Evolutionary conservation across 805 yeast species (phyloP), one percentile per base, ranked within the genome.

Genomic region (Metschnikowia lunata): DNA sequence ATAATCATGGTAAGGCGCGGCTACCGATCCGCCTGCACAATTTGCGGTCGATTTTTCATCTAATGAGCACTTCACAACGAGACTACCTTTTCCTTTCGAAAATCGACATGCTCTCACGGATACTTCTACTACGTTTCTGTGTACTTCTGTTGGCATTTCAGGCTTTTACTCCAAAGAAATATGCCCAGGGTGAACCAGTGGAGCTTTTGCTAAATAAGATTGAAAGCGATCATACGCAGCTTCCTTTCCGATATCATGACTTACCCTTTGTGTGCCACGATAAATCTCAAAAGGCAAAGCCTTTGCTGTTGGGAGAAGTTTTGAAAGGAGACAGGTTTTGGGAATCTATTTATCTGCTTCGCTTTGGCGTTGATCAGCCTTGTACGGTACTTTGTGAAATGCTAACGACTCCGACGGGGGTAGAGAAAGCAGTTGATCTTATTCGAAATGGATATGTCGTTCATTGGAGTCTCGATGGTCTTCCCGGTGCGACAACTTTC

Each of bases 401-500:
- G 52, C 67, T 68, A n/a, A 77, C 84, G 11, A 63, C 59, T n/a
- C 74, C 73, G 13, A 62, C 62, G 1, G 83, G 78, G 7, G 57
- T 84, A 30, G 66, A 62, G 41, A 69, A 76, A 40, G 88, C 91
- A 0, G 79, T 71, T 46, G 72, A 76, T 26, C 66, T 88, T 47
- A 80, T 88, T 31, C 71, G 77, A 52, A 67, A 81, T 42, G 85
- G 85, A 2, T 88, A 88, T 55, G 82, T 83, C 42, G 89, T 78
- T 11, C 90, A 88, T 57, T 88, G 96, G 96, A 63, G 78, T 26
- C 69, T 88, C 12, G 96, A 89, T 64, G 86, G 82, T 18, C 66
- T 88, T 30, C 96, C 96, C 0, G 95, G 93, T 7, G 91, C 96
- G 1, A 88, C 96, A 0, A 84, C 95, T 0, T 85, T 83, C 51